Evolutionary conservation across 495 filamentous ascomycete species (phyloP), one percentile per base, ranked within the genome.

Genomic region (Haplographium delicatum): DNA sequence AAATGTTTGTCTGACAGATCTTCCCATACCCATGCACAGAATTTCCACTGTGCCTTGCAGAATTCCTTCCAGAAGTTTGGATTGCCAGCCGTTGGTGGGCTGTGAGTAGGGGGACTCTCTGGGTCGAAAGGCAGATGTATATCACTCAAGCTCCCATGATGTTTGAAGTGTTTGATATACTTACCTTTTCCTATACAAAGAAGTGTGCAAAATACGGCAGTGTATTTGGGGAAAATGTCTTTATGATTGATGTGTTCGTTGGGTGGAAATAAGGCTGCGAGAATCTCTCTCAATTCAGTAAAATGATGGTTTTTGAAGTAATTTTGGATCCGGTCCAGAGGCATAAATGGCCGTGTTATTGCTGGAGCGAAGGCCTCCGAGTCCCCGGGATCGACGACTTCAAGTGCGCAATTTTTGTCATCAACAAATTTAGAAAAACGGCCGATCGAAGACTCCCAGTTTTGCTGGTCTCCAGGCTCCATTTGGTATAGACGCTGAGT

Each of bases 21-120:
- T n/a, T 41, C 8, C 3, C 16, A 1, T 9, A 59, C 44, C 9
- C 35, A n/a, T 0, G 62, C 59, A 50, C 65, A 70, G 51, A 68
- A 70, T 26, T 46, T 53, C 69, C 69, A 72, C 47, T 72, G 69
- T 15, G 53, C 23, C 16, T 59, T 20, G n/a, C 31, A 54, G 25
- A 70, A 60, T 3, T 35, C 3, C 5, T 50, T 18, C 44, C 65
- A 64, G 35, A 69, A 57, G 5, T 52, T 22, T 42, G 34, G 24
- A 28, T 43, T 20, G 18, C 34, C 25, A 35, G 19, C 10, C 23
- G 24, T 35, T 18, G 24, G 15, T 19, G 30, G 27, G 24, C 39
- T 30, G 34, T 50, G 19, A 11, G 47, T 23, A n/a, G 44, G 53
- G 22, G 51, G 3, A 19, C 34, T 23, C 19, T 24, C 15, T 10